Evolutionary conservation across 1,139 yeast genomes (phyloP), one percentile per base, ranked within the genome.

Genomic region (Kluyveromyces marxianus): DNA sequence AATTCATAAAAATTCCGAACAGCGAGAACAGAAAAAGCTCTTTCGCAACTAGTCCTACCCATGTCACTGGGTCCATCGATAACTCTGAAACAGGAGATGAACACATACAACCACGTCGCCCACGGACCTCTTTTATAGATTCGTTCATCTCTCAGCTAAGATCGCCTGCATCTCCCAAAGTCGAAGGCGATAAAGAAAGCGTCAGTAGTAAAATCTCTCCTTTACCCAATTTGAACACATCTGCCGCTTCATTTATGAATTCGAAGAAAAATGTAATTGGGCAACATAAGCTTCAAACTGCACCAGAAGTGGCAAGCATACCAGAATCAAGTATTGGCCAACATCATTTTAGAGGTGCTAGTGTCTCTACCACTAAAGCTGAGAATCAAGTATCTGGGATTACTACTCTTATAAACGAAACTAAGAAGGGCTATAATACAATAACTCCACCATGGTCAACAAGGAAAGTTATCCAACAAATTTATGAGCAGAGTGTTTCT

Each of bases 381-480:
- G n/a, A 29, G 7, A 10, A 25, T n/a, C 43, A 40, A 27, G 25
- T 35, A 27, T 40, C 43, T 10, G 43, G 38, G 5, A 33, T 40
- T 25, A 40, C 43, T n/a, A 27, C 43, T 6, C 25, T 40, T n/a
- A 8, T 40, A 6, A 35, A 40, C 21, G 33, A 10, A 7, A 34
- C 25, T 6, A 41, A 29, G 24, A 27, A 14, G 30, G 26, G 25
- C 7, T 35, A 30, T 25, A 21, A 41, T 10, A 29, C 39, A 24
- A 25, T 34, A 7, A 26, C 36, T 24, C 59, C 62, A 14, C 67
- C 67, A 2, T 63, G 68, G 68, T 48, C 54, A 36, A 53, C 66
- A 2, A 46, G 47, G 24, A 55, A 49, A 10, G 41, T 63, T 21
- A 43, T 63, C 3, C 53, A 49, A 39, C 64, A 61, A 47, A 45